phyloP scores from a whole-genome alignment of 148 eudicot genomes.

The Nyssa sinensis region DNA sequence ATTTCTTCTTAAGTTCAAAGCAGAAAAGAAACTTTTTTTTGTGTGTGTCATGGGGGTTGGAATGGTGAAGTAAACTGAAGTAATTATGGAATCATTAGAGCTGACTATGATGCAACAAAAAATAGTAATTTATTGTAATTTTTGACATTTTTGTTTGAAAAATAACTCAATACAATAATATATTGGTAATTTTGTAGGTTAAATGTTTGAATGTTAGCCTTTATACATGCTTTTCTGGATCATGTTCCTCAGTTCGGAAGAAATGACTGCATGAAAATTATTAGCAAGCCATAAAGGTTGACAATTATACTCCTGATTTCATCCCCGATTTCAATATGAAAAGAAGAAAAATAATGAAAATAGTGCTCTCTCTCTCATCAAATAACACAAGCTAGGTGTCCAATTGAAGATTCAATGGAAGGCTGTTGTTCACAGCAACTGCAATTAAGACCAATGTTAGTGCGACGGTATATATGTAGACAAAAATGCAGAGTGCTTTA shows the following conservation, averaged over 20 bases:
- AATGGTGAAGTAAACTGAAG: neutral
- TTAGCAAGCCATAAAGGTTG: neutral
- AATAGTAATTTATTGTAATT: neutral
- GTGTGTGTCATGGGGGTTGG: too few relatives aligned
- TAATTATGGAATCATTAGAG: neutral
- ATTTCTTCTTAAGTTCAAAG: neutral
- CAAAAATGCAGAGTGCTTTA: neutral
- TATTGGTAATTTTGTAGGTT: neutral
- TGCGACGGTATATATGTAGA: neutral
- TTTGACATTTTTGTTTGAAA: neutral
- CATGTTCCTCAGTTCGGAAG: neutral
- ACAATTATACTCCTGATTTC: neutral
- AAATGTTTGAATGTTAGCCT: neutral
- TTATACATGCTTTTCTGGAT: neutral
- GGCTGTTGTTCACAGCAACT: neutral
- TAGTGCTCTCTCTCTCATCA: neutral
- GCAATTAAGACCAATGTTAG: neutral
- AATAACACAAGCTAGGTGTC: neutral
- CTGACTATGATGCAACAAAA: neutral
- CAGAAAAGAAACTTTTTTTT: too few relatives aligned
- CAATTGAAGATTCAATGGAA: constrained; percentile 3
- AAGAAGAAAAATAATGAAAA: neutral
- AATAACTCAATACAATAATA: neutral
- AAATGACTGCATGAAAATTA: neutral
- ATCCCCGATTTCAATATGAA: neutral